These are phyloP conservation scores for Moesziomyces sp. DNA, from an alignment of 1,284 basidiomycete genomes.

Conservation along the genomic window DNA sequence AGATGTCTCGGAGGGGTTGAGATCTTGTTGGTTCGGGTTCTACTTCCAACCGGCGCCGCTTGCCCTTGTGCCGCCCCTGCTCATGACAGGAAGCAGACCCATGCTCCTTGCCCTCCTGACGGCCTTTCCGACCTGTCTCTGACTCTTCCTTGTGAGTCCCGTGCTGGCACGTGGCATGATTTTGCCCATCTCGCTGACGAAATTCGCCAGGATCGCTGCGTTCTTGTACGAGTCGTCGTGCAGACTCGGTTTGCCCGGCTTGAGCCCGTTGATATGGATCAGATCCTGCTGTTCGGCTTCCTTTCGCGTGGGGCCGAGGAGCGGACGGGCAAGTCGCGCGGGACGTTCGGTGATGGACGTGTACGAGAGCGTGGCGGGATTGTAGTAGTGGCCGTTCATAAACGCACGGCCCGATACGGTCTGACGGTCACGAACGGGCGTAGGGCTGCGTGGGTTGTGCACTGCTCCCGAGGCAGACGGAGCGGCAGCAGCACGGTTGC, in stretches of 20 bases:
- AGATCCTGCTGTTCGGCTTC: slow-evolving; percentile 71
- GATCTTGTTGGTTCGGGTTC: too few species aligned
- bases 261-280: slow-evolving; percentile 69
- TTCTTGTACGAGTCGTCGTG: slow-evolving; percentile 74
- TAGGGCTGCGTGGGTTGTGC: slow-evolving; percentile 24
- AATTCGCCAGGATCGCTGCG: slow-evolving; percentile 76
- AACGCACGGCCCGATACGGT: slow-evolving; percentile 47
- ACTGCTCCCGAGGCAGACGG: slow-evolving; percentile 7
- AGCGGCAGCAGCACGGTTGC: slow-evolving; percentile 3
- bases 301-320: slow-evolving; percentile 54
- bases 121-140: slow-evolving; percentile 84
- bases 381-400: slow-evolving; percentile 59
- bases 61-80: slow-evolving; percentile 42
- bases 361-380: slow-evolving; percentile 47
- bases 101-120: slow-evolving; percentile 91
- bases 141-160: slow-evolving; percentile 81
- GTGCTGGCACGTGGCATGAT: slow-evolving; percentile 79
- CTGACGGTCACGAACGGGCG: slow-evolving; percentile 16
- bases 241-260: slow-evolving; percentile 64
- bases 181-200: slow-evolving; percentile 85
- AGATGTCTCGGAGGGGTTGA: too few species aligned
- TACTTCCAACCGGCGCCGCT: slow-evolving; percentile 49
- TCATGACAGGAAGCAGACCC: slow-evolving; percentile 78
- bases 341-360: slow-evolving; percentile 33
- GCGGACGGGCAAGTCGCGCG: slow-evolving; percentile 23